Conservation (phyloP, 352 stramenopile genomes). For the Phytophthora megakarya region DNA sequence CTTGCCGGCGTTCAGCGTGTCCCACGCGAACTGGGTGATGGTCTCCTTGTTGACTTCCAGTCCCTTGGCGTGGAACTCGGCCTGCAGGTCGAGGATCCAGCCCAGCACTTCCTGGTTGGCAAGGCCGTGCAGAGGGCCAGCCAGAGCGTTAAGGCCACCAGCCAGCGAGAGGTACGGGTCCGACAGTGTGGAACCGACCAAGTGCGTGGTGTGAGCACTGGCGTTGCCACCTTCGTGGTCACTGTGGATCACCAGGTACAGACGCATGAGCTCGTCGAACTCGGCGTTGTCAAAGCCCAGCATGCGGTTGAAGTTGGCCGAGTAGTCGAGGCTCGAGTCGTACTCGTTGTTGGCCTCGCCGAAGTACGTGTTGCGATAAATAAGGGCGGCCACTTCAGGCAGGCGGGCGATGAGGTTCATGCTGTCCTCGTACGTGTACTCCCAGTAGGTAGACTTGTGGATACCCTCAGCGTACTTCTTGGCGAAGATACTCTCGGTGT, state of each 20-base stretch:
- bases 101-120: slow-evolving; percentile 98
- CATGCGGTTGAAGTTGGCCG: slow-evolving; percentile 98
- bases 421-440: slow-evolving; percentile 98
- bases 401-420: slow-evolving; percentile 97
- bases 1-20: slow-evolving; percentile 99
- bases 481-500: slow-evolving; percentile 96
- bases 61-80: slow-evolving; percentile 96
- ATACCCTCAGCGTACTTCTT: slow-evolving; percentile 97
- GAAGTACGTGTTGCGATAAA: slow-evolving; percentile 99
- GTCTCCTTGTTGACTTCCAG: slow-evolving; percentile 97
- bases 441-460: slow-evolving; percentile 98
- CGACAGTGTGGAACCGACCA: slow-evolving; percentile 97
- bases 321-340: slow-evolving; percentile 98
- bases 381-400: slow-evolving; percentile 97
- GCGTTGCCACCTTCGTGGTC: slow-evolving; percentile 99
- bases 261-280: slow-evolving; percentile 99
- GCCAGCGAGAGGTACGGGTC: slow-evolving; percentile 98
- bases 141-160: slow-evolving; percentile 97
- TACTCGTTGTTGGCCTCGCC: slow-evolving; percentile 93
- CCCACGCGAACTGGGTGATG: slow-evolving; percentile 99
- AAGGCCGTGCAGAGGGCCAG: slow-evolving; percentile 97
- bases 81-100: slow-evolving; percentile 95
- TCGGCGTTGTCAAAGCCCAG: slow-evolving; percentile 95
- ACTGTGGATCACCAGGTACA: slow-evolving; percentile 99
- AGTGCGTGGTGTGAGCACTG: slow-evolving; percentile 97